Evolutionary conservation across 495 filamentous ascomycete genomes (phyloP).

Genomic region (Annulohypoxylon stygium): DNA sequence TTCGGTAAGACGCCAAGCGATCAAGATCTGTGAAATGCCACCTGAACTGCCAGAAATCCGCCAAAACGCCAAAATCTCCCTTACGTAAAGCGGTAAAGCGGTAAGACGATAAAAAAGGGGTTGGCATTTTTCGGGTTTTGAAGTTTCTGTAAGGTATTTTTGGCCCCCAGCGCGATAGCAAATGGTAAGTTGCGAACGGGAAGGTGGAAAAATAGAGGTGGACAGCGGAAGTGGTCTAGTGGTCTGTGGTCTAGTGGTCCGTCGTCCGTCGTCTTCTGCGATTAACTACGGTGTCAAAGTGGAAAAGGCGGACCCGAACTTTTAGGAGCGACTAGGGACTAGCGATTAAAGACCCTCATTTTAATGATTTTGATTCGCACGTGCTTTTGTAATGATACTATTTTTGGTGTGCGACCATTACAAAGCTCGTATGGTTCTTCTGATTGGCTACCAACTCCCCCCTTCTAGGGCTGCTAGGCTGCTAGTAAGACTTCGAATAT

Average conservation of each 20-base stretch:
- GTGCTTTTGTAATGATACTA: slow-evolving; percentile 44
- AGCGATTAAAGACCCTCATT: neutral
- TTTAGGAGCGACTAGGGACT: neutral
- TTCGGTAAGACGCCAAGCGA: slow-evolving; percentile 36
- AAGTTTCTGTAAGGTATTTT: slow-evolving; percentile 11
- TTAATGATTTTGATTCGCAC: slow-evolving; percentile 29
- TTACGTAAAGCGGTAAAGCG: slow-evolving; percentile 38
- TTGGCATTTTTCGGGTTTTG: slow-evolving; percentile 22
- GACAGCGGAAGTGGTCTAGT: neutral
- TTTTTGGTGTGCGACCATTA: slow-evolving; percentile 42
- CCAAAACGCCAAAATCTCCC: neutral
- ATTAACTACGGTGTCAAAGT: neutral
- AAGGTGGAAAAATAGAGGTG: slow-evolving; percentile 6
- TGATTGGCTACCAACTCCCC: slow-evolving; percentile 40
- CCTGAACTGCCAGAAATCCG: neutral
- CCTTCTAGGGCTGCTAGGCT: slow-evolving; percentile 33
- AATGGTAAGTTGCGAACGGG: slow-evolving; percentile 7
- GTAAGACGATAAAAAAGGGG: slow-evolving; percentile 31
- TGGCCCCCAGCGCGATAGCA: slow-evolving; percentile 19
- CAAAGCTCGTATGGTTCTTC: slow-evolving; percentile 25
- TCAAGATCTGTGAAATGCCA: slow-evolving; percentile 30
- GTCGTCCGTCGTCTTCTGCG: no score
- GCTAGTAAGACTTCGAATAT: slow-evolving; percentile 40
- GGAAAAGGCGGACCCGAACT: slow-evolving; percentile 11
- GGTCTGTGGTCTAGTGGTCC: no score